Evolutionary conservation across 2,329 filamentous ascomycete genomes (phyloP).

Genomic region (Fusarium beomiforme): DNA sequence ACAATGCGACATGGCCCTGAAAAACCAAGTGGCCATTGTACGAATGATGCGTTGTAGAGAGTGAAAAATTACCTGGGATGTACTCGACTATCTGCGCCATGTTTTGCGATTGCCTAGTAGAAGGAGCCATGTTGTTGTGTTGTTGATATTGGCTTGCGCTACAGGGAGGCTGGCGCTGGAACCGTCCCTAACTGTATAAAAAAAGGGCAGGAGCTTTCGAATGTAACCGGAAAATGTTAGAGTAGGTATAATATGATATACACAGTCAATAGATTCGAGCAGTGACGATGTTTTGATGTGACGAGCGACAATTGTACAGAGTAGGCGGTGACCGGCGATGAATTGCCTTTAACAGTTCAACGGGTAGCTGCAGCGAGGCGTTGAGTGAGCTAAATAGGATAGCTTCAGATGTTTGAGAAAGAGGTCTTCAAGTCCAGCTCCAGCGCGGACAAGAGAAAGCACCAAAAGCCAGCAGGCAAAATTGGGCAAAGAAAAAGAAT

Average conservation of each 20-base stretch:
- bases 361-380: constrained; percentile 26
- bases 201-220: constrained; percentile 3
- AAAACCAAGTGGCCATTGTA: constrained; percentile 21
- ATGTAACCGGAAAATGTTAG: constrained; percentile 1
- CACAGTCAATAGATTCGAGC: constrained; percentile 20
- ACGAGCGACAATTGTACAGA: constrained; percentile 13
- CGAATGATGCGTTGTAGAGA: constrained; percentile 7
- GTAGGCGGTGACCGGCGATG: constrained; percentile 37
- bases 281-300: constrained; percentile 22
- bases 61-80: constrained; percentile 77
- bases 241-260: constrained; percentile 11
- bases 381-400: constrained; percentile 14
- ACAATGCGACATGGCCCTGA: constrained; percentile 46
- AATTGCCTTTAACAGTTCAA: constrained; percentile 21
- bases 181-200: constrained; percentile 6
- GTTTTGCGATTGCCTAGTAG: constrained; percentile 62
- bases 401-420: constrained; percentile 2
- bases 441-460: constrained; percentile 33
- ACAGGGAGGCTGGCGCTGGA: constrained; percentile 19
- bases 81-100: constrained; percentile 95
- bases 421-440: constrained; percentile 21
- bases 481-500: constrained; percentile 30
- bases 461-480: constrained; percentile 22
- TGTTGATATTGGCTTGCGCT: constrained; percentile 40
- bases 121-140: constrained; percentile 60